These are phyloP conservation scores for Hypoxylon crocopeplum DNA, from an alignment of 495 filamentous ascomycete species.

Conservation along the genomic window DNA sequence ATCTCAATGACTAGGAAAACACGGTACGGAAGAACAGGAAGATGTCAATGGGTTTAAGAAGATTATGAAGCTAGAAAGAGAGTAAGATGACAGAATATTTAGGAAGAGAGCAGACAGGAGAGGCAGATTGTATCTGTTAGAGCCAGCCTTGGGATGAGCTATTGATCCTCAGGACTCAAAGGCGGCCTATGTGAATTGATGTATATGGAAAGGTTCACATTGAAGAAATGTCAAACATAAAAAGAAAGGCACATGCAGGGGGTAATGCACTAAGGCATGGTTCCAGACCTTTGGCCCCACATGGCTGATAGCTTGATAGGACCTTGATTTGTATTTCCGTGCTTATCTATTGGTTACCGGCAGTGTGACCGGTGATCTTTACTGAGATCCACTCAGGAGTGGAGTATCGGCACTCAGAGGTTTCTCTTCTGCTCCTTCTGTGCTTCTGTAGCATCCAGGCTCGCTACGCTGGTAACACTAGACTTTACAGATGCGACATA, in stretches of 20 bases:
- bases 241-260: conserved; percentile 17
- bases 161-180: conserved; percentile 9
- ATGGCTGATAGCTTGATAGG: conserved; percentile 3
- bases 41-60: no score
- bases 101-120: no score
- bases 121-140: no score
- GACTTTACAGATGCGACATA: no score
- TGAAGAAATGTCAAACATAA: conserved; percentile 19
- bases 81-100: background rate
- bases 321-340: conserved; percentile 8
- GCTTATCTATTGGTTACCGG: conserved; percentile 33
- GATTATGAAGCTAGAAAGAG: no score
- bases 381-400: conserved; percentile 8
- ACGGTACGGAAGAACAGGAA: no score
- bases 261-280: conserved; percentile 5
- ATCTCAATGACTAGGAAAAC: no score
- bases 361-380: conserved; percentile 8
- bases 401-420: no score
- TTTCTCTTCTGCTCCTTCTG: no score
- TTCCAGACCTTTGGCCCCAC: conserved; percentile 10
- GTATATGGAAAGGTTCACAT: no score
- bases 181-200: conserved; percentile 8
- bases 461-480: no score
- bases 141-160: background rate
- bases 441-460: background rate